Base-by-base conservation (phyloP, 2,329 filamentous ascomycete genomes). In the Diplodia sapinea region DNA sequence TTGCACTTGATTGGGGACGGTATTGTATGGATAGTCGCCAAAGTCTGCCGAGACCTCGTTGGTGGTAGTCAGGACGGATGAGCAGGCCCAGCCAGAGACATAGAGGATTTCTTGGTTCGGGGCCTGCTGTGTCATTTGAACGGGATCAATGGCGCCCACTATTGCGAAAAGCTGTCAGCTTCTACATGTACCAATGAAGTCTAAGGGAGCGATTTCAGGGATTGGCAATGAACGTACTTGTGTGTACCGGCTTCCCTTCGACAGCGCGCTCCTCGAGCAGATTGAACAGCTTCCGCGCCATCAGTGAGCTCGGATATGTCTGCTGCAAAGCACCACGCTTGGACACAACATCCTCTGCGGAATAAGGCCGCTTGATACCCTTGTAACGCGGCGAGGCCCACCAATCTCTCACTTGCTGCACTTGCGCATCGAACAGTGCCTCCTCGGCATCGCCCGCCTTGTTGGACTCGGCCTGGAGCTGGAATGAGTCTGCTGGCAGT, bases 41-140 rank as follows among this genome's bases (percentile, higher is more conserved):
- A 98, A 97, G 78, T 99, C 95, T 52, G 95, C 92, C 0, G 93
- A 97, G 33, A 99, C 95, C 79, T 99, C 95, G 82, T 99, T 98
- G 47, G 95, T 98, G 11, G 89, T 90, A 4, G 94, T 98, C 55
- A 99, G 84, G 23, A 97, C 88, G 0, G 93, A 94, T 0, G 94
- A 98, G 81, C 95, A 98, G 5, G 95, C 95, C 95, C 95, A 99
- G 70, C 95, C 95, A 0, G 94, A 97, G 70, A 99, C 85, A 80
- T 99, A 99, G 55, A 99, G 86, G 20, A 97, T 91, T 79, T 99
- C 94, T 78, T 98, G 95, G 81, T 98, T 92, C 6, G 92, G 88
- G 17, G 95, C 95, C 83, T 98, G 95, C 79, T 99, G 95, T 59
- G 95, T 97, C 95, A 99, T 98, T 82, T 99, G 95, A 12, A 98